These are phyloP conservation scores for Rhodotorula sp. DNA, from an alignment of 1,284 basidiomycete genomes.

Conservation along the genomic window DNA sequence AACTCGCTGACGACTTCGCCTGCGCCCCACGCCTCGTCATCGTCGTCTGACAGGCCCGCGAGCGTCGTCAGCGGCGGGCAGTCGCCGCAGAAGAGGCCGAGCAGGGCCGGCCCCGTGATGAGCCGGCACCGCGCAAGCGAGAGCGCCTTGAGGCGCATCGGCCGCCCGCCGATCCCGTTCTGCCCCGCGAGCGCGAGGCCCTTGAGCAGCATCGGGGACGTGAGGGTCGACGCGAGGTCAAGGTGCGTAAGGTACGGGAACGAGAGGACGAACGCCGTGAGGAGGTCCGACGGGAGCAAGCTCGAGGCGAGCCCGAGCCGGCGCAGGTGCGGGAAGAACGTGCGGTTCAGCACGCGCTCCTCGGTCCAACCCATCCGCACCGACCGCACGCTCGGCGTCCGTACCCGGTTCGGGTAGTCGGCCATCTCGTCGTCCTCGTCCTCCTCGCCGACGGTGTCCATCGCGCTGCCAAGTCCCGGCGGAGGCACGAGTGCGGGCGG, in stretches of 20 bases:
- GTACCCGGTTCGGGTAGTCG: constrained; percentile 55
- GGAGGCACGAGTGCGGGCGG: constrained; percentile 16
- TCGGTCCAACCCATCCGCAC: constrained; percentile 44
- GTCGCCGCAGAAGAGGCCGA: constrained; percentile 59
- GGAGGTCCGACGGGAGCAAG: constrained; percentile 71
- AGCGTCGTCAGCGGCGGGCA: constrained; percentile 40
- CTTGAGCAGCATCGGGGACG: constrained; percentile 72
- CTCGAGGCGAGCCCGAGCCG: constrained; percentile 82
- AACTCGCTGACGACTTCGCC: constrained; percentile 39
- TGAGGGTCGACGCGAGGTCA: constrained; percentile 66
- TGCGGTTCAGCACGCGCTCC: constrained; percentile 55
- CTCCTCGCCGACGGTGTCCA: constrained; percentile 38
- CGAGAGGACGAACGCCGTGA: constrained; percentile 78
- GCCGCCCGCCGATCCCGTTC: constrained; percentile 32
- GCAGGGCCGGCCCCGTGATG: constrained; percentile 76
- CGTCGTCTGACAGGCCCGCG: constrained; percentile 30
- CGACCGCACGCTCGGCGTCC: constrained; percentile 47
- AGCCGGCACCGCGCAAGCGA: constrained; percentile 85
- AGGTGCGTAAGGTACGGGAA: constrained; percentile 87
- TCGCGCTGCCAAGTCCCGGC: background rate
- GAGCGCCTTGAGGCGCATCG: constrained; percentile 68
- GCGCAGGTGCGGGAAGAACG: constrained; percentile 69
- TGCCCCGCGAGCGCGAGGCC: constrained; percentile 64
- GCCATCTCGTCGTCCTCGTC: constrained; percentile 46
- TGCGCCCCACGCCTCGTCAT: constrained; percentile 34